phyloP scores from a whole-genome alignment of 371 early-diverging fungal species.

The Apophysomyces variabilis region DNA sequence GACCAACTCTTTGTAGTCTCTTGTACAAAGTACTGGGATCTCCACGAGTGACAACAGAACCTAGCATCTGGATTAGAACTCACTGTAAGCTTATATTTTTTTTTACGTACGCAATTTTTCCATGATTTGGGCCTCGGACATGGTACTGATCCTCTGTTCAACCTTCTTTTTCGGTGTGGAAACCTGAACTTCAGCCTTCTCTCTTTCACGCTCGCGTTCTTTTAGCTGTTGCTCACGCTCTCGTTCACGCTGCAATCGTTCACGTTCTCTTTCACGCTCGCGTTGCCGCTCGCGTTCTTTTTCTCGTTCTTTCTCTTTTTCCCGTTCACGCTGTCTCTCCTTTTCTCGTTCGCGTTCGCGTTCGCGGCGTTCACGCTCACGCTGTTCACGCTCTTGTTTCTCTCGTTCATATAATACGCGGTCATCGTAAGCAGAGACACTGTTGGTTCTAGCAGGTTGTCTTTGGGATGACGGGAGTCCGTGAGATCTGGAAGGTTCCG shows the following conservation, averaged over 20 bases:
- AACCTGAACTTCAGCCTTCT: constrained; percentile 34
- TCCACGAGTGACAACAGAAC: constrained; percentile 78
- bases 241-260: constrained; percentile 15
- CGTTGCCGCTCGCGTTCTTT: constrained; percentile 25
- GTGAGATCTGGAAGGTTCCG: constrained; percentile 40
- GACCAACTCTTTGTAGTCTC: constrained; percentile 93
- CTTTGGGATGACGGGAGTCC: constrained; percentile 19
- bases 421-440: constrained; percentile 37
- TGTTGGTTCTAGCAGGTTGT: constrained; percentile 30
- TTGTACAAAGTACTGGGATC: constrained; percentile 88
- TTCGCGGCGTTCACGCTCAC: constrained; percentile 15
- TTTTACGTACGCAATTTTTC: constrained; percentile 68
- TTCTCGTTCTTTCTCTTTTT: constrained; percentile 23
- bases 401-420: constrained; percentile 30
- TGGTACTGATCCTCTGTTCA: constrained; percentile 78
- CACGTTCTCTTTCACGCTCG: constrained; percentile 27
- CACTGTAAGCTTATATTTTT: neutral
- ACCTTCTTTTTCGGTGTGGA: constrained; percentile 56
- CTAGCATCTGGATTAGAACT: constrained; percentile 14
- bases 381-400: constrained; percentile 34
- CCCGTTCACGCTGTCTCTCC: constrained; percentile 35
- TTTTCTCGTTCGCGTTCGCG: constrained; percentile 26
- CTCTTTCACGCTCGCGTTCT: constrained; percentile 35
- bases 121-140: constrained; percentile 94
- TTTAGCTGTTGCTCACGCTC: constrained; percentile 20